Conservation (phyloP, 805 yeast genomes). For the Candida alai region DNA sequence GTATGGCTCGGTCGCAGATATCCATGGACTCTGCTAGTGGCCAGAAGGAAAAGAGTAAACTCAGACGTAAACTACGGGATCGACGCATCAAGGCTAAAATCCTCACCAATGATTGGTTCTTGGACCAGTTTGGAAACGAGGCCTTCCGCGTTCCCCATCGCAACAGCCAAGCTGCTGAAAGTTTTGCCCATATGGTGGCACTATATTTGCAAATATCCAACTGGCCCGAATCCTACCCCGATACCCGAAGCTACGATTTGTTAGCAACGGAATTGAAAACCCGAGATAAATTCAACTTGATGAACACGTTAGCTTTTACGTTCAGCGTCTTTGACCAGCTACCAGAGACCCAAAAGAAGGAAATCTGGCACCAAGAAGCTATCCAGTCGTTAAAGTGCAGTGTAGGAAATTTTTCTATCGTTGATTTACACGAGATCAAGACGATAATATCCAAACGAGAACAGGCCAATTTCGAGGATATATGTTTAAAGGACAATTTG, state of each 20-base stretch:
- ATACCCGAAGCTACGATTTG: conserved; percentile 7
- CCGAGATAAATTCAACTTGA: conserved; percentile 4
- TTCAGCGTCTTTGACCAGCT: conserved; percentile 10
- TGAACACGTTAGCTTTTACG: conserved; percentile 5
- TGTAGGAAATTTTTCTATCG: conserved; percentile 10
- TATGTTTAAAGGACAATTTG: conserved; percentile 13
- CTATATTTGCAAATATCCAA: conserved; percentile 11
- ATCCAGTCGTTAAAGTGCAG: conserved; percentile 6
- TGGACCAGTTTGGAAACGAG: conserved; percentile 11
- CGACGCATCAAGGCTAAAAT: conserved; percentile 34
- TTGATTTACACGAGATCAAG: conserved; percentile 11
- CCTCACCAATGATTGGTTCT: conserved; percentile 13
- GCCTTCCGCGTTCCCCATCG: conserved; percentile 4
- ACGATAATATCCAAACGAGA: conserved; percentile 8
- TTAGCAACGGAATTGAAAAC: conserved; percentile 2
- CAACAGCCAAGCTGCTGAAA: not conserved
- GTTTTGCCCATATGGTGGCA: conserved; percentile 10
- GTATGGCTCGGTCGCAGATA: conserved; percentile 27
- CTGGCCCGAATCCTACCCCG: conserved; percentile 12
- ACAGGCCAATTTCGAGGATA: conserved; percentile 10
- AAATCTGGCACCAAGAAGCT: conserved; percentile 10
- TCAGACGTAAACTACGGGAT: conserved; percentile 44
- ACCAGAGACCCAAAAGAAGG: conserved; percentile 5
- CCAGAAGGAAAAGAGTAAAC: conserved; percentile 37
- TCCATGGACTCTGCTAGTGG: conserved; percentile 8